These are phyloP conservation scores for Cyberlindnera mississippiensis DNA, from an alignment of 805 yeast genomes.

Conservation along the genomic window DNA sequence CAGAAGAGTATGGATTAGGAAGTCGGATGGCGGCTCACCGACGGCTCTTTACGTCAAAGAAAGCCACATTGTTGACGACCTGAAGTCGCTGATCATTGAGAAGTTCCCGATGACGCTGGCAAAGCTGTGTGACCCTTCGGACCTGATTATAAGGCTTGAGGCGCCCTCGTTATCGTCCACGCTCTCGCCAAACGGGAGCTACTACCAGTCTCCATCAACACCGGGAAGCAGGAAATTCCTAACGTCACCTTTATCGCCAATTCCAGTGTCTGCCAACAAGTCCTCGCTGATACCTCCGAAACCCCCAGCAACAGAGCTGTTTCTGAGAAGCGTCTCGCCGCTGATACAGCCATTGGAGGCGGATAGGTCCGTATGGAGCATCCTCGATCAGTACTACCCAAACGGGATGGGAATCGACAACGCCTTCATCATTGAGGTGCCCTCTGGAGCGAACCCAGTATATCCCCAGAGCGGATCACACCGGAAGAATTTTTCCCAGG, in stretches of 20 bases:
- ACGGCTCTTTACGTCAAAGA: slow-evolving; percentile 64
- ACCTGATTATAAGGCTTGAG: slow-evolving; percentile 38
- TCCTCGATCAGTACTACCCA: slow-evolving; percentile 59
- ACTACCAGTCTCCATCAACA: no score
- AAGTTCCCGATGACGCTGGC: slow-evolving; percentile 70
- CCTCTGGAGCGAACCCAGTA: slow-evolving; percentile 24
- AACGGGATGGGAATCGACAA: slow-evolving; percentile 65
- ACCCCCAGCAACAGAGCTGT: slow-evolving; percentile 11
- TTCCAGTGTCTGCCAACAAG: slow-evolving; percentile 22
- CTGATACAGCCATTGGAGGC: slow-evolving; percentile 43
- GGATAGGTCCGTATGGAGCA: slow-evolving; percentile 53
- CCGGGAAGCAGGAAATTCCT: no score
- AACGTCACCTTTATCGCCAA: slow-evolving; percentile 27
- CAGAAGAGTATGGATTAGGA: slow-evolving; percentile 53
- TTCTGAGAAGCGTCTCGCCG: slow-evolving; percentile 18
- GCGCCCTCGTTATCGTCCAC: slow-evolving; percentile 9
- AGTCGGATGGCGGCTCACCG: slow-evolving; percentile 51
- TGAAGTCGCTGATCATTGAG: slow-evolving; percentile 58
- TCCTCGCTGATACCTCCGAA: slow-evolving; percentile 17
- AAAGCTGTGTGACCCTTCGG: slow-evolving; percentile 63
- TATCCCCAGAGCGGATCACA: slow-evolving; percentile 5
- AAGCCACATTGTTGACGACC: slow-evolving; percentile 73
- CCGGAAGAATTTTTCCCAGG: slow-evolving; percentile 18
- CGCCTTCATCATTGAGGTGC: slow-evolving; percentile 57
- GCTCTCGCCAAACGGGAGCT: no score